These are phyloP conservation scores for Petrea volubilis DNA, from an alignment of 257 asterid genomes.

Conservation along the genomic window DNA sequence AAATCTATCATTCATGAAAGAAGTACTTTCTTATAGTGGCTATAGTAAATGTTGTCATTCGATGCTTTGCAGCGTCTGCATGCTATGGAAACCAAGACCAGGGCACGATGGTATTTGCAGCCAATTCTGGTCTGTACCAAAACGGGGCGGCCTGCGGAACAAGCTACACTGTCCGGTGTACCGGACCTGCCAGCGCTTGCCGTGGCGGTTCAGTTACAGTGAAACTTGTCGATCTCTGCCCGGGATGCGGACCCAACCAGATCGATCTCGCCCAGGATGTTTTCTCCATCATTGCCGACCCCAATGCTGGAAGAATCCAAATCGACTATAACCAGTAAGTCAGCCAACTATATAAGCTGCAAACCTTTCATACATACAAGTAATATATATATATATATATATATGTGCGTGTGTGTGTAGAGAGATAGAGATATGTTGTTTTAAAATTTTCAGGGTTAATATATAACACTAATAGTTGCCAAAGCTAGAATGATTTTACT, in stretches of 20 bases:
- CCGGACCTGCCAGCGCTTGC: conserved; percentile 28
- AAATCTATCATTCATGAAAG: too few relatives aligned
- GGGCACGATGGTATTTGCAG: conserved; percentile 28
- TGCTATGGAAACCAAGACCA: conserved; percentile 26
- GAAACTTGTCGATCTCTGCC: conserved; percentile 34
- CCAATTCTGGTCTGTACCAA: not conserved
- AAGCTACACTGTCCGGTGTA: conserved; percentile 26
- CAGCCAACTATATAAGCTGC: too few relatives aligned
- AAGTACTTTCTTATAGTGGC: too few relatives aligned
- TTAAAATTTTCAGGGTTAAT: too few relatives aligned
- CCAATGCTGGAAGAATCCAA: conserved; percentile 25
- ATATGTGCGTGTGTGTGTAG: too few relatives aligned
- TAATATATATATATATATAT: too few relatives aligned
- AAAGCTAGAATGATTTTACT: too few relatives aligned
- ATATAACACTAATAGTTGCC: too few relatives aligned
- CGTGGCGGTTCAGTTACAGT: conserved; percentile 16
- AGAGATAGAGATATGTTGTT: too few relatives aligned
- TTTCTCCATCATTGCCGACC: conserved; percentile 31
- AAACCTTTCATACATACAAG: not conserved
- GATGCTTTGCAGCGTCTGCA: conserved; percentile 31
- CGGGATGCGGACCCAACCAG: conserved; percentile 14
- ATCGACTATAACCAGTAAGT: conserved; percentile 22
- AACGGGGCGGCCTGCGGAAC: conserved; percentile 30
- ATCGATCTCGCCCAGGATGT: conserved; percentile 38
- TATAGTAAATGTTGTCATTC: too few relatives aligned